Evolutionary conservation across 208 protist genomes (phyloP).

Genomic region (Acanthamoeba royreba): DNA sequence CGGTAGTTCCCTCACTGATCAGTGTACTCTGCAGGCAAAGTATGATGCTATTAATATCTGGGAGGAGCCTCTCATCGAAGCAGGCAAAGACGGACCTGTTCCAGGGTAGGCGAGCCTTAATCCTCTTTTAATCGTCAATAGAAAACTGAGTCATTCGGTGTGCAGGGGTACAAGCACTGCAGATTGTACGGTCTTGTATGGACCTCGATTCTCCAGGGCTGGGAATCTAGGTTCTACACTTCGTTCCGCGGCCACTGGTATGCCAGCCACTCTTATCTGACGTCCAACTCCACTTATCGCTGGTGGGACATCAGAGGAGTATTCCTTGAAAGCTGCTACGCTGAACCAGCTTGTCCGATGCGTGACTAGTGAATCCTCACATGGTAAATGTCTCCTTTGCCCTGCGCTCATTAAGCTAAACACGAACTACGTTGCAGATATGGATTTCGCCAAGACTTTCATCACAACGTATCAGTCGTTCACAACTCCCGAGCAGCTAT

Average conservation of each 20-base stretch:
- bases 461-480: slow-evolving; percentile 2
- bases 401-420: background rate
- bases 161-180: background rate
- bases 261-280: no score
- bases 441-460: slow-evolving; percentile 13
- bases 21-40: background rate
- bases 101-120: background rate
- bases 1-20: no score
- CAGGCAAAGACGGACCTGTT: background rate
- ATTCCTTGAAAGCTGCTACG: background rate
- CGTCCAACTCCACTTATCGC: no score
- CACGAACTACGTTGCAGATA: background rate
- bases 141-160: no score
- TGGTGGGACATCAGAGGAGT: background rate
- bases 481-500: background rate
- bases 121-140: no score
- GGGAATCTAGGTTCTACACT: background rate
- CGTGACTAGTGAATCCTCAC: background rate
- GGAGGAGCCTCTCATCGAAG: background rate
- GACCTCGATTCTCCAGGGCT: background rate
- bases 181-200: background rate
- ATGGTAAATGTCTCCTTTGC: background rate
- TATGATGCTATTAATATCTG: background rate
- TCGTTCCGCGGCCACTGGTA: no score
- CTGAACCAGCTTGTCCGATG: background rate